phyloP scores from a whole-genome alignment of 768 basidiomycete genomes.

The Grammothele lineata region DNA sequence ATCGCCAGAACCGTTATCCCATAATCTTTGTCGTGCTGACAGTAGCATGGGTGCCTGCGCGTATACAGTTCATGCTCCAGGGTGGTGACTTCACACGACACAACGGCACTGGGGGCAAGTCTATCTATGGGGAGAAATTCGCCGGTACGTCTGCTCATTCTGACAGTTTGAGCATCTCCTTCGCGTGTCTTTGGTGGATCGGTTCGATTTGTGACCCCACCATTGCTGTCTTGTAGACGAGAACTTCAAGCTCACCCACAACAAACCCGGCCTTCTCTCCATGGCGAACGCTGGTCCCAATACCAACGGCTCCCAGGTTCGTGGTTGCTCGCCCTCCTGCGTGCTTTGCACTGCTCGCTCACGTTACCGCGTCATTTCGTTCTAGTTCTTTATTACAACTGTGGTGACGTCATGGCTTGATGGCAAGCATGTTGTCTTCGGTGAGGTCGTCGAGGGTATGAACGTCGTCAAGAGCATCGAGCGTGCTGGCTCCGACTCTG shows the following conservation, averaged over 20 bases:
- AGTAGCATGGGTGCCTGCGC: too few relatives aligned
- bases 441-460: constrained; percentile 61
- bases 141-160: constrained; percentile 41
- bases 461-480: constrained; percentile 64
- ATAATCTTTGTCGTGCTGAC: too few relatives aligned
- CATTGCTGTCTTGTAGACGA: constrained; percentile 43
- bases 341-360: neutral
- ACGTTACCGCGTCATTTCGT: neutral
- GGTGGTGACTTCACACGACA: constrained; percentile 80
- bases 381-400: constrained; percentile 78
- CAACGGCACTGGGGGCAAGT: constrained; percentile 80
- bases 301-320: constrained; percentile 77
- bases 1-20: too few relatives aligned
- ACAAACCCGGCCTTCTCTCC: constrained; percentile 62
- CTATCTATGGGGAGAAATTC: constrained; percentile 83
- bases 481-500: constrained; percentile 25
- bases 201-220: too few relatives aligned
- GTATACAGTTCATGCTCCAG: constrained; percentile 77
- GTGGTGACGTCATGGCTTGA: constrained; percentile 68
- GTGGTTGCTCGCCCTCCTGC: constrained; percentile 7
- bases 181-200: too few relatives aligned
- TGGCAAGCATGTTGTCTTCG: constrained; percentile 68
- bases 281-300: constrained; percentile 88
- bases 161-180: neutral
- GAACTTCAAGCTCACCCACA: constrained; percentile 64